Base-by-base conservation (phyloP, 2,329 filamentous ascomycete genomes). In the Aureobasidium lini region DNA sequence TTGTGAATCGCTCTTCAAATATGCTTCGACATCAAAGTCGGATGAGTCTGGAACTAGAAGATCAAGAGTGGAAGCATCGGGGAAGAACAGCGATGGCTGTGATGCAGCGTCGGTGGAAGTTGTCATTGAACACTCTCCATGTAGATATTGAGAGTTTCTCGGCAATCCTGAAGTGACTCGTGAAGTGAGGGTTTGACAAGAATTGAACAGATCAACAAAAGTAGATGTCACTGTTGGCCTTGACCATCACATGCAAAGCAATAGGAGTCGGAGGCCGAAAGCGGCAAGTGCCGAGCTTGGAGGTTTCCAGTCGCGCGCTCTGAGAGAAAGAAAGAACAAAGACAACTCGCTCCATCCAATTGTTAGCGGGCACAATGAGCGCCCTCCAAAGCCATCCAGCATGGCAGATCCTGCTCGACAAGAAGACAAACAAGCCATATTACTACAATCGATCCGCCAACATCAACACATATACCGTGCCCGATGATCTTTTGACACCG, bases 401-500 rank as follows among this genome's bases (percentile, higher is more conserved):
- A 44, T 96, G 92, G 92, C 86, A 89, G 73, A 89, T 94, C 73
- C 86, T 89, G 66, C 87, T 85, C 66, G 89, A 87, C 65, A 77
- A 85, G 2, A 91, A 96, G 28, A 60, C 50, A 69, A 93, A 92
- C 64, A 85, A 89, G 66, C 80, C 85, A 48, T 99, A 99, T 74
- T 99, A 95, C 73, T 95, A 92, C 79, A 95, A 99, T 72, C 77
- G 85, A 11, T 76, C 84, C 62, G 96, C 91, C 15, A 95, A 95
- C 71, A 84, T 82, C 63, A 97, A 94, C 34, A 88, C 92, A 82
- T 99, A 94, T 94, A 87, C 85, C 42, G 97, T 96, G 76, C 95
- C 94, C 4, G 83, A 88, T 69, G 94, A 95, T 47, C 79, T 95
- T 74, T 92, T 95, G 88, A 87, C 83, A 23, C 82, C 84, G 6